A percentile compares a stretch with the other conserved stretches of the same genome.
Evolutionary conservation across 2,329 filamentous ascomycete species (phyloP).

Genomic region (Epichloe uncinata): DNA sequence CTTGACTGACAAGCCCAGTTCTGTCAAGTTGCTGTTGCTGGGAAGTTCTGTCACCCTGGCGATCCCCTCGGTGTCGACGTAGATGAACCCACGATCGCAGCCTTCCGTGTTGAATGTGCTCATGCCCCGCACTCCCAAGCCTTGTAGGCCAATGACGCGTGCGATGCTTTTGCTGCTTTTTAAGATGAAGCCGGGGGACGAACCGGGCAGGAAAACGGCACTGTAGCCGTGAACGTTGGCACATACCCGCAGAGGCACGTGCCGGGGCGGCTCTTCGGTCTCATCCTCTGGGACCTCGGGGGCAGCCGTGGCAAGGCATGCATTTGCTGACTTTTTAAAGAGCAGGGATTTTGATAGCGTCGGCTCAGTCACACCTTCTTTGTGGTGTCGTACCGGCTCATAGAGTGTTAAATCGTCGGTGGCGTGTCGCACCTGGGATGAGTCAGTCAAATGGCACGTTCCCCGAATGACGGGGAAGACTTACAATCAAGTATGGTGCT

Average conservation of each 20-base stretch:
- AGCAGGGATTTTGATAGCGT: constrained; percentile 44
- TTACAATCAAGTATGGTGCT: constrained; percentile 69
- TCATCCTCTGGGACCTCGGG: constrained; percentile 37
- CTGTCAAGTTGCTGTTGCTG: constrained; percentile 49
- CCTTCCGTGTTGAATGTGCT: constrained; percentile 64
- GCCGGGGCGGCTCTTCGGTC: constrained; percentile 30
- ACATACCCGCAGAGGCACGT: constrained; percentile 43
- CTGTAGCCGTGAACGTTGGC: constrained; percentile 63
- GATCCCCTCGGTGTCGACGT: constrained; percentile 58
- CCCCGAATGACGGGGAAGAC: constrained; percentile 14
- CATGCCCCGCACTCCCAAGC: constrained; percentile 54
- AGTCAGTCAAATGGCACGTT: too few species aligned
- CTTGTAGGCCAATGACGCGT: constrained; percentile 59
- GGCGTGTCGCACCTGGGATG: constrained; percentile 49
- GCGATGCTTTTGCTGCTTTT: constrained; percentile 69
- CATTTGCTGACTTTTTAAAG: constrained; percentile 65
- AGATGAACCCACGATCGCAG: constrained; percentile 73
- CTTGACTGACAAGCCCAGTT: constrained; percentile 61
- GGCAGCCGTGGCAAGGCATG: constrained; percentile 47
- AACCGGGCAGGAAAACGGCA: constrained; percentile 69
- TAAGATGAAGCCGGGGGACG: constrained; percentile 64
- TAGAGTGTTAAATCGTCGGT: constrained; percentile 81
- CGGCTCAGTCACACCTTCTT: constrained; percentile 20
- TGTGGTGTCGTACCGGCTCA: constrained; percentile 52
- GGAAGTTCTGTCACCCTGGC: constrained; percentile 65